Evolutionary conservation across 2,329 filamentous ascomycete genomes (phyloP).

Genomic region (Aspergillus sojae): DNA sequence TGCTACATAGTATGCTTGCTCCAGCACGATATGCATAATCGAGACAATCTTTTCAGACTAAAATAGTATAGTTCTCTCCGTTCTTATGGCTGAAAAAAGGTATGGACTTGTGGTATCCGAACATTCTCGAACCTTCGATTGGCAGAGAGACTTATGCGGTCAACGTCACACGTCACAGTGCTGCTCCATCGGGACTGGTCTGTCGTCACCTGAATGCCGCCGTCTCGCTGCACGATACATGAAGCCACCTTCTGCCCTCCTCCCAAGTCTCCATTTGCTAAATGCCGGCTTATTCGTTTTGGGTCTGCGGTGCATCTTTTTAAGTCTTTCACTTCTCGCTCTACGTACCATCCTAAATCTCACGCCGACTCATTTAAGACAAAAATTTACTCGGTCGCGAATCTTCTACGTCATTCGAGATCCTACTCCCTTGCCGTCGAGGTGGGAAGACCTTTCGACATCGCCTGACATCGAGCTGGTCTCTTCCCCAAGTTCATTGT

Average conservation of each 20-base stretch:
- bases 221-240: constrained; percentile 9
- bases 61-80: neutral
- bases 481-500: neutral
- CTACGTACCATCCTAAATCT: too few species aligned
- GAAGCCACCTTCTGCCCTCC: constrained; percentile 11
- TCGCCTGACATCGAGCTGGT: constrained; percentile 7
- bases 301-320: neutral
- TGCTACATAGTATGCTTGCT: neutral
- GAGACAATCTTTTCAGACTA: neutral
- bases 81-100: neutral
- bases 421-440: constrained; percentile 14
- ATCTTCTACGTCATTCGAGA: constrained; percentile 42
- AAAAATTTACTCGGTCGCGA: constrained; percentile 16
- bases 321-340: neutral
- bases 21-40: neutral
- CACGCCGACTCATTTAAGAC: neutral
- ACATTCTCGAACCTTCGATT: constrained; percentile 44
- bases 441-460: neutral
- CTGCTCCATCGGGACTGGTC: constrained; percentile 12
- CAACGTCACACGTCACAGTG: constrained; percentile 38
- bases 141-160: constrained; percentile 14
- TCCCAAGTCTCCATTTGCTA: constrained; percentile 14
- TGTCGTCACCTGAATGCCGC: constrained; percentile 20
- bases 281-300: constrained; percentile 1
- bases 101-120: constrained; percentile 21